Evolutionary conservation across 306 rosid genomes (phyloP).

Genomic region (Senna siamea): DNA sequence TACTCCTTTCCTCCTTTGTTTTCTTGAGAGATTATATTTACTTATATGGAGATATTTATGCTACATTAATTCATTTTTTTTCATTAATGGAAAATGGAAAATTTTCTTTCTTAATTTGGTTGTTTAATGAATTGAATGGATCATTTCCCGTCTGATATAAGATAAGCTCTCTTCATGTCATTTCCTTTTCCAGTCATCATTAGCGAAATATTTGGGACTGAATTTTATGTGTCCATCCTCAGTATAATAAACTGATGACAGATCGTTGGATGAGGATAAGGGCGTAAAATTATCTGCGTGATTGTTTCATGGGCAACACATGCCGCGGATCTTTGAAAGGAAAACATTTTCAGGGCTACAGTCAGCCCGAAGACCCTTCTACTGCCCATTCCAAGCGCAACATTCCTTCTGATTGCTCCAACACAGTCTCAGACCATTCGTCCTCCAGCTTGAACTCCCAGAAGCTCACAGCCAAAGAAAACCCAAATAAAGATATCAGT

Average conservation of each 20-base stretch:
- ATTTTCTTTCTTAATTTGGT: neutral
- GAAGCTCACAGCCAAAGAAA: slow-evolving; percentile 46
- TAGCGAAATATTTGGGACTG: neutral
- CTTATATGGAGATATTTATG: neutral
- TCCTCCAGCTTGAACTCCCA: slow-evolving; percentile 54
- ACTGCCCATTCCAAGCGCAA: slow-evolving; percentile 53
- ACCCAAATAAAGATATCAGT: slow-evolving; percentile 38
- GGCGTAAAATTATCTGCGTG: slow-evolving; percentile 40
- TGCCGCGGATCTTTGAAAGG: slow-evolving; percentile 96
- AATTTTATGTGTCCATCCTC: neutral
- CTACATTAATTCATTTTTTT: neutral
- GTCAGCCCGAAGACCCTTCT: slow-evolving; percentile 62
- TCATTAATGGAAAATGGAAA: neutral
- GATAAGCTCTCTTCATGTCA: slow-evolving; percentile 31
- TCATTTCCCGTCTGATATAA: neutral
- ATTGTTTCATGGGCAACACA: slow-evolving; percentile 95
- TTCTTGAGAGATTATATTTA: neutral
- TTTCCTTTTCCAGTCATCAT: slow-evolving; percentile 28
- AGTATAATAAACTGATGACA: slow-evolving; percentile 45
- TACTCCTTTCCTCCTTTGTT: neutral
- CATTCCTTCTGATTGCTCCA: slow-evolving; percentile 56
- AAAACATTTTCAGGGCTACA: slow-evolving; percentile 66
- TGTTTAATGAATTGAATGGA: neutral
- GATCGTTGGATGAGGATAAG: slow-evolving; percentile 56
- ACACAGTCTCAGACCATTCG: slow-evolving; percentile 48